phyloP scores from a whole-genome alignment of 768 basidiomycete species.

The Suillus subluteus region DNA sequence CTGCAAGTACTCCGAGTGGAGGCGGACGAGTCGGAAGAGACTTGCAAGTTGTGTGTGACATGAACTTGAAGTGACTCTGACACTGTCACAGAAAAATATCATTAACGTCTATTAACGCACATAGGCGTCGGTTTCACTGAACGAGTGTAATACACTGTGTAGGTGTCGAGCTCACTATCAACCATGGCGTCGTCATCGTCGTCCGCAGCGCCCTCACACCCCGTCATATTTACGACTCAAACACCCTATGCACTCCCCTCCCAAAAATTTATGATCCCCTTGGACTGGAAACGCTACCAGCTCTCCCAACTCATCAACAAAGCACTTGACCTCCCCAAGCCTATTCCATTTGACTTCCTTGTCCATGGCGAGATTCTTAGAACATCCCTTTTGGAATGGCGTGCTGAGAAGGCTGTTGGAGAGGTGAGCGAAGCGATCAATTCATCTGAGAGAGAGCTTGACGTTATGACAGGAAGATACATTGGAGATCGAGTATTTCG shows the following conservation, averaged over 20 bases:
- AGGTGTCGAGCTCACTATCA: neutral
- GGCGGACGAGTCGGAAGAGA: neutral
- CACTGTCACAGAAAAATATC: neutral
- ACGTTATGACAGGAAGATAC: slow-evolving; percentile 71
- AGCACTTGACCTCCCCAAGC: slow-evolving; percentile 71
- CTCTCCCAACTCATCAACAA: slow-evolving; percentile 98
- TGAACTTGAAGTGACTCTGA: neutral
- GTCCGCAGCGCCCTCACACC: slow-evolving; percentile 41
- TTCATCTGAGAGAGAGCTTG: slow-evolving; percentile 10
- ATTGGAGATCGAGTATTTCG: slow-evolving; percentile 90
- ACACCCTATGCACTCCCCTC: slow-evolving; percentile 75
- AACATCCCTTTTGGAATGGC: slow-evolving; percentile 75
- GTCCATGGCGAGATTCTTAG: slow-evolving; percentile 81
- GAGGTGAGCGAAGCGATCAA: slow-evolving; percentile 51
- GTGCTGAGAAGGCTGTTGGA: slow-evolving; percentile 65
- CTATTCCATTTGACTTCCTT: slow-evolving; percentile 93
- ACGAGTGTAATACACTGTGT: neutral
- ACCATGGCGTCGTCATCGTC: slow-evolving; percentile 6
- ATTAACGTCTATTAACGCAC: no score
- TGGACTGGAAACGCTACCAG: slow-evolving; percentile 91
- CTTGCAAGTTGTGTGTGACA: neutral
- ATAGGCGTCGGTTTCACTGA: neutral
- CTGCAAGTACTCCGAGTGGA: neutral
- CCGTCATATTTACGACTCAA: slow-evolving; percentile 75
- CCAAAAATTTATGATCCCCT: slow-evolving; percentile 92